A percentile compares a stretch with the other conserved stretches of the same genome.
These are phyloP conservation scores for Eimeria acervulina DNA, from an alignment of 169 alveolate species.

Conservation along the genomic window DNA sequence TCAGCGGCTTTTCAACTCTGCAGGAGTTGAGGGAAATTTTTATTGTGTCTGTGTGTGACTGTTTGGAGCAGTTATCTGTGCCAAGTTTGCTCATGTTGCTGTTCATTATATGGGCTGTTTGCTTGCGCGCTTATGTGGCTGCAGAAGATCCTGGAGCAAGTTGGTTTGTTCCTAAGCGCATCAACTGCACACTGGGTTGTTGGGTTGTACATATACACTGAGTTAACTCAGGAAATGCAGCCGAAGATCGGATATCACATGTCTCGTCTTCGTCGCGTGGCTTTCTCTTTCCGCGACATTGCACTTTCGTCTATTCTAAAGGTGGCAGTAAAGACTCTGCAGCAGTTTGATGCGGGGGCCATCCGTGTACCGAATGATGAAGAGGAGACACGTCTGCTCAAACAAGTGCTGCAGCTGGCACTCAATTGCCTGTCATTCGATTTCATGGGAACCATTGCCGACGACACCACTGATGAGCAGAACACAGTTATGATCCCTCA, in stretches of 20 bases:
- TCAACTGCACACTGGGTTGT: conserved; percentile 96
- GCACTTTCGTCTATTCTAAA: conserved; percentile 93
- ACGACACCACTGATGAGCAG: conserved; percentile 97
- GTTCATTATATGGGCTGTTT: not conserved
- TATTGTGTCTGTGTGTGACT: not conserved
- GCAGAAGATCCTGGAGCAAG: conserved; percentile 87
- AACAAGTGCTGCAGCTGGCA: conserved; percentile 95
- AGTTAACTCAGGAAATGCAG: conserved; percentile 94
- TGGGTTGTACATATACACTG: conserved; percentile 95
- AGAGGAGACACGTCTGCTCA: conserved; percentile 91
- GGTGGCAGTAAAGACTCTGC: conserved; percentile 87
- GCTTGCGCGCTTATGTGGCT: conserved; percentile 19
- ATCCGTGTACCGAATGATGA: conserved; percentile 86
- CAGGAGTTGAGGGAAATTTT: not conserved
- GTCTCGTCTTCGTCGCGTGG: conserved; percentile 90
- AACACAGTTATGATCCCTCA: conserved; percentile 96
- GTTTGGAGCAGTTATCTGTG: not conserved
- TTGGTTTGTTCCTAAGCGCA: conserved; percentile 91
- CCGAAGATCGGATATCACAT: conserved; percentile 86
- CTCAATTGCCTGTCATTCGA: conserved; percentile 95
- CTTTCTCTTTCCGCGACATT: conserved; percentile 96
- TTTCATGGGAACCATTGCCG: conserved; percentile 97
- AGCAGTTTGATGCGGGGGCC: conserved; percentile 89
- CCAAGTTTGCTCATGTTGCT: not conserved
- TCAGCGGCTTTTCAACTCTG: not conserved